Evolutionary conservation across 1,284 basidiomycete genomes (phyloP).

Genomic region (Cryptococcus sp.): DNA sequence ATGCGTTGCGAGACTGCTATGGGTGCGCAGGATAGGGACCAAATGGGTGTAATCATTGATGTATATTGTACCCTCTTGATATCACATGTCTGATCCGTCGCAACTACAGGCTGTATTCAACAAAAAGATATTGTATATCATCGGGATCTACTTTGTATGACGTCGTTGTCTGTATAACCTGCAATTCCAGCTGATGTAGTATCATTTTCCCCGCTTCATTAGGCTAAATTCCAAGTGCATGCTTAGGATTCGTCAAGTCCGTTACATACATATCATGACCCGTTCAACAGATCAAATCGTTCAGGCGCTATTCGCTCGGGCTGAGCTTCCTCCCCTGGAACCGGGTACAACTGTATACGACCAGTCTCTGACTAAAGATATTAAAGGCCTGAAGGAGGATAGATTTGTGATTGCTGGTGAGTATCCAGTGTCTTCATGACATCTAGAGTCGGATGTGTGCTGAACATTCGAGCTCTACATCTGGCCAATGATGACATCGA

Average conservation of each 20-base stretch:
- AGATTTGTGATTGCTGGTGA: conserved; percentile 34
- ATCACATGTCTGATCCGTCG: too few relatives aligned
- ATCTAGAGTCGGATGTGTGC: background rate
- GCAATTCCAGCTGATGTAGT: too few relatives aligned
- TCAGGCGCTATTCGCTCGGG: background rate
- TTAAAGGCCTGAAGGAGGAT: conserved; percentile 28
- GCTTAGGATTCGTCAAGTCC: too few relatives aligned
- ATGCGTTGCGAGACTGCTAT: conserved; percentile 2
- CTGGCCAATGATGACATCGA: conserved; percentile 47
- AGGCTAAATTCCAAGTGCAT: too few relatives aligned
- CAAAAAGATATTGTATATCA: too few relatives aligned
- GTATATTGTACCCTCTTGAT: too few relatives aligned
- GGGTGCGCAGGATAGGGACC: conserved; percentile 4
- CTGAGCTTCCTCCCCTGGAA: conserved; percentile 30
- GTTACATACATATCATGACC: too few relatives aligned
- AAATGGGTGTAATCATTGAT: conserved; percentile 9
- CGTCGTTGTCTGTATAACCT: too few relatives aligned
- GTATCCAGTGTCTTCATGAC: conserved; percentile 1
- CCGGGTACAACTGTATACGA: conserved; percentile 36
- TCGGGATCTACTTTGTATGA: too few relatives aligned
- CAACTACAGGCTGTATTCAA: too few relatives aligned
- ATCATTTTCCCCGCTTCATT: too few relatives aligned
- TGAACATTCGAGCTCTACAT: conserved; percentile 45
- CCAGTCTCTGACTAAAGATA: conserved; percentile 20
- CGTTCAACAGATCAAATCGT: background rate